phyloP scores from a whole-genome alignment of 2,329 filamentous ascomycete genomes.

The Venturia effusa region DNA sequence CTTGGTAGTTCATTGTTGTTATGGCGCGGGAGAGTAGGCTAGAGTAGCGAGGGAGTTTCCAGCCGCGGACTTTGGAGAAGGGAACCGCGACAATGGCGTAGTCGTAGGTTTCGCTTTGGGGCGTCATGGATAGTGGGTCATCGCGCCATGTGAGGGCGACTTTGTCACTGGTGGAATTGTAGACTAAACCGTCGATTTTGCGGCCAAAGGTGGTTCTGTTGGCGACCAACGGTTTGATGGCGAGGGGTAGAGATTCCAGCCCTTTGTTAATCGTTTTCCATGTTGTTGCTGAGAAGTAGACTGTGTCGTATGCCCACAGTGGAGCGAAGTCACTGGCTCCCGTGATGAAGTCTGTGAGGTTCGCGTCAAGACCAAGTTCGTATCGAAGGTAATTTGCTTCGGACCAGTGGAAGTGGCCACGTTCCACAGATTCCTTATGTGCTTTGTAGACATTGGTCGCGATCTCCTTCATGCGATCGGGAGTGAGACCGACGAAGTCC shows the following conservation, averaged over 20 bases:
- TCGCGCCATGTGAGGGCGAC: constrained; percentile 49
- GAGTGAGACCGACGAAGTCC: constrained; percentile 21
- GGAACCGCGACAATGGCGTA: constrained; percentile 56
- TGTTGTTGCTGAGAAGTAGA: constrained; percentile 48
- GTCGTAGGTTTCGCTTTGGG: constrained; percentile 44
- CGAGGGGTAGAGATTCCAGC: constrained; percentile 46
- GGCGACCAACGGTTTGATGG: constrained; percentile 52
- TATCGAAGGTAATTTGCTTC: constrained; percentile 54
- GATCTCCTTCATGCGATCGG: constrained; percentile 21
- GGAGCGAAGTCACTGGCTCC: constrained; percentile 36
- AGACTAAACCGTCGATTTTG: constrained; percentile 47
- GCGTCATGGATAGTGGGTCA: constrained; percentile 29
- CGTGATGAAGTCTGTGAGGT: constrained; percentile 45
- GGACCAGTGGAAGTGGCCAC: constrained; percentile 52
- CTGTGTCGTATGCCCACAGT: constrained; percentile 40
- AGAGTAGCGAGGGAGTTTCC: constrained; percentile 46
- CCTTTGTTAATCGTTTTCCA: constrained; percentile 58
- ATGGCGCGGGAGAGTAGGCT: constrained; percentile 40
- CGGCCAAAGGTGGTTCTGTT: constrained; percentile 46
- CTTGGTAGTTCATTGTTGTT: constrained; percentile 37
- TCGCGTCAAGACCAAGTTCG: constrained; percentile 41
- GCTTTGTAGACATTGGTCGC: constrained; percentile 38
- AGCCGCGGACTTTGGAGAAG: constrained; percentile 53
- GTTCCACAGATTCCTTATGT: constrained; percentile 42
- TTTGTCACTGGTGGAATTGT: constrained; percentile 38